These are phyloP conservation scores for Rosa hybrid DNA, from an alignment of 331 rosid species.

Conservation along the genomic window DNA sequence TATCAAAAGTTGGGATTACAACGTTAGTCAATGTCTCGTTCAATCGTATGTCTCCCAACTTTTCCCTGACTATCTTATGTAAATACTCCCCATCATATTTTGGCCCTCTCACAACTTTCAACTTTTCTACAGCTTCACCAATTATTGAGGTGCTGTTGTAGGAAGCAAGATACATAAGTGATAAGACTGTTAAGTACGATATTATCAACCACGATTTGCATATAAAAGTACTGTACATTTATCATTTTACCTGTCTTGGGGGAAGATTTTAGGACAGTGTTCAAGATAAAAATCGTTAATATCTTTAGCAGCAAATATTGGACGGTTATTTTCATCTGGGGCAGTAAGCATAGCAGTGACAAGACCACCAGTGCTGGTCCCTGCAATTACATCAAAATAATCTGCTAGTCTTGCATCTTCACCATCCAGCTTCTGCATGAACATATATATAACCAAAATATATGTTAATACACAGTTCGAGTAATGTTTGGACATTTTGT, in stretches of 20 bases:
- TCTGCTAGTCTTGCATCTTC: conserved; percentile 39
- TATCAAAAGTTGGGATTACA: conserved; percentile 54
- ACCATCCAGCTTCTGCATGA: conserved; percentile 38
- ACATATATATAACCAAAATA: background rate
- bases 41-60: conserved; percentile 37
- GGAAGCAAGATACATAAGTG: background rate
- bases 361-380: conserved; percentile 50
- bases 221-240: background rate
- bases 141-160: conserved; percentile 3
- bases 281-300: conserved; percentile 29
- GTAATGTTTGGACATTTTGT: background rate
- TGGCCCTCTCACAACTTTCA: conserved; percentile 36
- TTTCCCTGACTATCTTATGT: conserved; percentile 26
- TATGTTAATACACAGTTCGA: background rate
- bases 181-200: background rate
- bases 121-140: background rate
- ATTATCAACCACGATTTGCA: background rate
- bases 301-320: conserved; percentile 36
- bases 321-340: conserved; percentile 30
- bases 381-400: conserved; percentile 40
- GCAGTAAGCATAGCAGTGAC: conserved; percentile 40
- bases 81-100: conserved; percentile 48
- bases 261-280: conserved; percentile 29
- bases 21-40: conserved; percentile 46
- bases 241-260: conserved; percentile 21